Evolutionary conservation across 139 green algal species (phyloP).

Genomic region (Tetratostichococcus sp.): DNA sequence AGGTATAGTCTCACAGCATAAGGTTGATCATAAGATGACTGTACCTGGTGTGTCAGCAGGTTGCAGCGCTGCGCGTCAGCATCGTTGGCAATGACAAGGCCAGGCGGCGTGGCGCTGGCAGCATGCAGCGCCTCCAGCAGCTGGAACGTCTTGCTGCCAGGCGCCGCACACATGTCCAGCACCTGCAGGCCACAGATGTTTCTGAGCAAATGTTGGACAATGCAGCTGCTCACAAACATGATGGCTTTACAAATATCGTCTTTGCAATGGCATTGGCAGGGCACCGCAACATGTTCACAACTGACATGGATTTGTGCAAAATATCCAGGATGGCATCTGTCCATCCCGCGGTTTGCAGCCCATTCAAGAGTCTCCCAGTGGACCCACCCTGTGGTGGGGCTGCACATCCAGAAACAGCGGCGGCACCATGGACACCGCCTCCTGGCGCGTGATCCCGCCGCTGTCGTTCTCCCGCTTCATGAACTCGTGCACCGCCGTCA

Average conservation of each 20-base stretch:
- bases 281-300: too few species aligned
- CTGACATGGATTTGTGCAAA: too few species aligned
- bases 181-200: conserved; percentile 69
- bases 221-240: too few species aligned
- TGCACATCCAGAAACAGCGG: conserved; percentile 94
- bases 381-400: conserved; percentile 75
- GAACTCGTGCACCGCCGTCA: conserved; percentile 76
- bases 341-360: too few species aligned
- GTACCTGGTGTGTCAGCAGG: conserved; percentile 91
- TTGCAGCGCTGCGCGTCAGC: conserved; percentile 92
- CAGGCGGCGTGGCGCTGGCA: conserved; percentile 30
- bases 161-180: conserved; percentile 97
- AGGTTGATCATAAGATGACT: too few species aligned
- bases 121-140: conserved; percentile 90
- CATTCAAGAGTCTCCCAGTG: too few species aligned
- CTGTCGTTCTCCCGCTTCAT: conserved; percentile 74
- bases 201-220: too few species aligned
- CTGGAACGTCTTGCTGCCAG: conserved; percentile 96
- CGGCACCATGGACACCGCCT: conserved; percentile 98
- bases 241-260: too few species aligned
- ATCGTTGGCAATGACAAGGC: conserved; percentile 96
- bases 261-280: too few species aligned
- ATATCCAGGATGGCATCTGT: too few species aligned
- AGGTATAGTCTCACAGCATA: too few species aligned
- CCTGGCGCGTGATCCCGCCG: conserved; percentile 94